Evolutionary conservation across 176 grass and related monocot species (phyloP).

Genomic region (Pharus latifolius): DNA sequence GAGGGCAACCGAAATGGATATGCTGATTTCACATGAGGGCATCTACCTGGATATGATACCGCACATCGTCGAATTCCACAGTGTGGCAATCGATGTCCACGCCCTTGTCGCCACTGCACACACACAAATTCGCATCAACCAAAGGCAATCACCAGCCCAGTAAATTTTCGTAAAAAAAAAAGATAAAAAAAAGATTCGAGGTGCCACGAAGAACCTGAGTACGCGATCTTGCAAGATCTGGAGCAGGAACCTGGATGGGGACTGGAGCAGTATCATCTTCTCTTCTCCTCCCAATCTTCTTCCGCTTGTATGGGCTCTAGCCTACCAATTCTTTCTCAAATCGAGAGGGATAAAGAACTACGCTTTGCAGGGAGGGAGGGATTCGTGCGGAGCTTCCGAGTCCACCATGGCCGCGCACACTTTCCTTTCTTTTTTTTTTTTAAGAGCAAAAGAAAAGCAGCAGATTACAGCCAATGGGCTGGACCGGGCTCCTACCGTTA

Average conservation of each 20-base stretch:
- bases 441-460: too few relatives aligned
- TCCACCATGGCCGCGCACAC: too few relatives aligned
- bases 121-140: background rate
- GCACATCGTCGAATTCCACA: slow-evolving; percentile 91
- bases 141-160: background rate
- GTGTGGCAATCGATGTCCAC: slow-evolving; percentile 96
- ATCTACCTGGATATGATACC: slow-evolving; percentile 89
- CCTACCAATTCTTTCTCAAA: background rate
- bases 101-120: slow-evolving; percentile 66
- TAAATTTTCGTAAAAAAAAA: background rate
- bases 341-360: background rate
- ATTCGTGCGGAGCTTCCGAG: too few relatives aligned
- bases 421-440: too few relatives aligned
- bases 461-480: too few relatives aligned
- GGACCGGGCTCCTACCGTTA: too few relatives aligned
- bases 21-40: background rate
- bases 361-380: too few relatives aligned
- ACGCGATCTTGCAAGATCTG: slow-evolving; percentile 94
- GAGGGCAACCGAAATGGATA: background rate
- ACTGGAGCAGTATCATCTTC: slow-evolving; percentile 92
- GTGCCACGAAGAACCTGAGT: slow-evolving; percentile 34
- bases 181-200: background rate
- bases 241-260: slow-evolving; percentile 88
- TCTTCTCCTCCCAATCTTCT: slow-evolving; percentile 3
- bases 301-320: background rate